Evolutionary conservation across 305 asterid genomes (phyloP).

Genomic region (Fraxinus latifolia): DNA sequence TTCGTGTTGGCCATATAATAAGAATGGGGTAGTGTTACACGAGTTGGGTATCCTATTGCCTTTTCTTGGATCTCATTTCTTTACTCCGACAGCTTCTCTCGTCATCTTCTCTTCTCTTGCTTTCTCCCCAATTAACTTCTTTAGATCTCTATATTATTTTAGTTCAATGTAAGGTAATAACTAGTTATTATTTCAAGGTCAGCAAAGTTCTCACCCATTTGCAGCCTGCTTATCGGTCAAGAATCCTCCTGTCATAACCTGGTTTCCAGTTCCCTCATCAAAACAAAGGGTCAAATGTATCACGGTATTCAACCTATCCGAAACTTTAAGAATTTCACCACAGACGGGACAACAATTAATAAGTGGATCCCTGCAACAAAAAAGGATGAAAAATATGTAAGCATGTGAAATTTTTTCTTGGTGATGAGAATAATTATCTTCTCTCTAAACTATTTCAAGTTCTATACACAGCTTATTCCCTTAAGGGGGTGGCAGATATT

Average conservation of each 20-base stretch:
- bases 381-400: constrained; percentile 17
- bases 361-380: constrained; percentile 71
- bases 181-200: constrained; percentile 12
- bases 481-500: neutral
- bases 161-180: constrained; percentile 21
- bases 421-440: neutral
- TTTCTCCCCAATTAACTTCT: neutral
- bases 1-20: constrained; percentile 6
- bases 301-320: constrained; percentile 69
- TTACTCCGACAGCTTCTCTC: neutral
- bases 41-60: neutral
- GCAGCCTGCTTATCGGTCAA: constrained; percentile 98
- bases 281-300: constrained; percentile 93
- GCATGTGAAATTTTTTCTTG: constrained; percentile 7
- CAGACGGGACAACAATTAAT: constrained; percentile 96
- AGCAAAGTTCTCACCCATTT: constrained; percentile 64
- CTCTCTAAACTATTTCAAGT: neutral
- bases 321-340: constrained; percentile 76
- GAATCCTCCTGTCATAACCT: constrained; percentile 97
- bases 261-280: constrained; percentile 96
- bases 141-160: neutral
- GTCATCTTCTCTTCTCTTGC: neutral
- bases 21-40: neutral
- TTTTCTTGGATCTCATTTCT: constrained; percentile 21
- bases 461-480: neutral